Conservation (phyloP, 495 filamentous ascomycete species). For the Neurospora discreta region DNA sequence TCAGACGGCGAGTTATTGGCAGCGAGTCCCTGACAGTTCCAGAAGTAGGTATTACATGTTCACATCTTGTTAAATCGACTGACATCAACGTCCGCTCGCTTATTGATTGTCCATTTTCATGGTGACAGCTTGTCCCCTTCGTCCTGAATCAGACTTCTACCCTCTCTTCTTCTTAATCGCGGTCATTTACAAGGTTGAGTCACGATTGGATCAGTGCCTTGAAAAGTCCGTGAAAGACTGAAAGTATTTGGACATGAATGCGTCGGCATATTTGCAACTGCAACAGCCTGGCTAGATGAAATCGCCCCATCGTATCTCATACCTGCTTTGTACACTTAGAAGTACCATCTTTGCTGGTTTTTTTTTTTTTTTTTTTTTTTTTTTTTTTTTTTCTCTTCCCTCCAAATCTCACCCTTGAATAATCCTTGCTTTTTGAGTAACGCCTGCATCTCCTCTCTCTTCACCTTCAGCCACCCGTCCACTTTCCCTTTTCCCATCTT, state of each 20-base stretch:
- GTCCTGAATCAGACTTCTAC: background rate
- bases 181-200: background rate
- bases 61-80: background rate
- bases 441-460: background rate
- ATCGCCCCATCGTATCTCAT: no score
- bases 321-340: no score
- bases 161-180: background rate
- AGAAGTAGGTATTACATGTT: background rate
- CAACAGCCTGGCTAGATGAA: background rate
- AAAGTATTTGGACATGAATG: background rate
- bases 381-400: no score
- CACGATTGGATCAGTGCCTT: background rate
- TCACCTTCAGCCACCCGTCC: background rate
- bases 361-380: no score
- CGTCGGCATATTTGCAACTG: background rate
- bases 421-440: background rate
- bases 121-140: background rate
- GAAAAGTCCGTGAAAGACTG: background rate
- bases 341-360: no score
- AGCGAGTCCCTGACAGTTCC: no score
- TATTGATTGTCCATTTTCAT: background rate
- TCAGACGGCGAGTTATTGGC: background rate
- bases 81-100: background rate
- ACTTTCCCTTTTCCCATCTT: background rate
- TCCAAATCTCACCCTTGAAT: background rate